Base-by-base conservation (phyloP, 768 basidiomycete species). In the Clavulina sp. region DNA sequence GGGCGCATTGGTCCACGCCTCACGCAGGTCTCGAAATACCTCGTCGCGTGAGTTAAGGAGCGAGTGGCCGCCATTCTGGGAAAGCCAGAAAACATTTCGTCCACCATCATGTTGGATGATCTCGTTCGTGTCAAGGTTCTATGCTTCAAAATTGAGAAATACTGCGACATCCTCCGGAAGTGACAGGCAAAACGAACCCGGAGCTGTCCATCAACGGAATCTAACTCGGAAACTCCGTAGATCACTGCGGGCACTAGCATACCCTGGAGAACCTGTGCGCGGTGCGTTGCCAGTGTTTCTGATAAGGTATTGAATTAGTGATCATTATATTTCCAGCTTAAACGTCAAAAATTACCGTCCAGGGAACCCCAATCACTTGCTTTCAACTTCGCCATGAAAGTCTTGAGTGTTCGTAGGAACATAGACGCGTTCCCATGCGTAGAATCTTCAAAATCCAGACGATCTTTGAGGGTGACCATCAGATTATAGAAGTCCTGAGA, bases 341-440 rank as follows among this genome's bases (percentile, higher is more conserved):
- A 26, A 7, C 16, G 7, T n/a, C 9, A 7, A 23, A 23, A 26
- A 51, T 49, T 43, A 54, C 53, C 34, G 16, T 54, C 50, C 16
- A 54, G 7, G 3, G 53, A 41, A n/a, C 53, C 38, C 53, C 53
- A 54, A 34, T 54, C 53, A 24, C 48, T 1, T 4, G 43, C 52
- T 4, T 36, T 49, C 4, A 54, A 1, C 21, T 54, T 54, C 6
- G 49, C 52, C 52, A 54, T 54, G 4, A 54, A 19, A 7, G 52
- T 49, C n/a, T 49, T 54, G 33, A 54, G 21, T 4, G 49, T 54
- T 1, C 38, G 6, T 9, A 54, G 33, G 28, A 54, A 54, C n/a
- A 49, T 48, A 23, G 48, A 34, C n/a, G 52, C 49, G 30, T 24
- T 50, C 3, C 28, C 33, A 19, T 54, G 49, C 1, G 52, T 54